Percentiles rank a stretch among this genome's conserved stretches.
phyloP scores from a whole-genome alignment of 169 alveolate genomes.

The Eimeria necatrix region DNA sequence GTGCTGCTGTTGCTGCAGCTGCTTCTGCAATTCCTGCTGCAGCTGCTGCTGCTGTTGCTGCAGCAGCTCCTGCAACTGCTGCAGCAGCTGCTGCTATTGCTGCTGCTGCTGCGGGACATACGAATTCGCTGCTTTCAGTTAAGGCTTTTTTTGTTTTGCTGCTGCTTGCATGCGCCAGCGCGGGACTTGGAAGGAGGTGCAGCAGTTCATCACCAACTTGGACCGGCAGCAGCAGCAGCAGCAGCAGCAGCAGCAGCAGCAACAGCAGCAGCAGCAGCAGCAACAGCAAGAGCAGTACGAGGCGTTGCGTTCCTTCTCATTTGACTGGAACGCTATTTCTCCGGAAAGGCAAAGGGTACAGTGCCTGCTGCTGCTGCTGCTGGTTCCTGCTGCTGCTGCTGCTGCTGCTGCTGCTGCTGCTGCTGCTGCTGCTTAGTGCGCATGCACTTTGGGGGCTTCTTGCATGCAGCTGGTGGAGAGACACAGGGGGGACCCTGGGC shows the following conservation, averaged over 20 bases:
- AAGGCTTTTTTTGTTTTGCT: not conserved
- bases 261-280: too few species aligned
- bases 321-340: not conserved
- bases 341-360: not conserved
- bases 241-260: conserved; percentile 25
- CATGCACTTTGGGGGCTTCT: not conserved
- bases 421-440: not conserved
- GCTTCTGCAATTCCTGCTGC: too few species aligned
- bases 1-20: too few species aligned
- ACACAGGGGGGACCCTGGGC: not conserved
- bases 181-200: conserved; percentile 4
- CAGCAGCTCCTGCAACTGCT: too few species aligned
- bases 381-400: conserved; percentile 23
- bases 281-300: not conserved
- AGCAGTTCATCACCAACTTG: not conserved
- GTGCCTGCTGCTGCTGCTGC: not conserved
- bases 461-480: not conserved
- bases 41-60: too few species aligned
- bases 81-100: too few species aligned
- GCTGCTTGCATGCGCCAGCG: not conserved
- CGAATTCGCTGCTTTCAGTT: too few species aligned
- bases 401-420: not conserved
- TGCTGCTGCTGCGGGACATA: too few species aligned
- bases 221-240: conserved; percentile 17
- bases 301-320: not conserved